Conservation (phyloP, 2,329 filamentous ascomycete genomes). For the Penicillium crustosum region DNA sequence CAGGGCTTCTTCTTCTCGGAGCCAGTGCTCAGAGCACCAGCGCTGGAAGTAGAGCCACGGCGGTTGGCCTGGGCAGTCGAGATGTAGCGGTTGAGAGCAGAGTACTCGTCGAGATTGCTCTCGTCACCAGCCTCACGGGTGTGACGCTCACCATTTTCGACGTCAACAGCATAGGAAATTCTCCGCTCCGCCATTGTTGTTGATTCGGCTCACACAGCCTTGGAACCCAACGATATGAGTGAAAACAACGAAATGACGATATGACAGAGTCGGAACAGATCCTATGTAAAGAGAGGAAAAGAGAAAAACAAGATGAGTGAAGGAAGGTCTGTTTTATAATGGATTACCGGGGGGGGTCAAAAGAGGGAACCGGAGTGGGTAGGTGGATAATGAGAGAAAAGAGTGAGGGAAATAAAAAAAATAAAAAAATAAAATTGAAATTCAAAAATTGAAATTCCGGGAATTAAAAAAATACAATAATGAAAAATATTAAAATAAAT, state of each 20-base stretch:
- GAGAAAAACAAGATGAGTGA: conserved; percentile 22
- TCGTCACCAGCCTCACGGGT: conserved; percentile 31
- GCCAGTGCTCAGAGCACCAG: conserved; percentile 43
- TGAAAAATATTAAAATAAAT: not conserved
- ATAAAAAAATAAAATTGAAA: not conserved
- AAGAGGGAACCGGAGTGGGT: conserved; percentile 23
- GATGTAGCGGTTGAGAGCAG: conserved; percentile 66
- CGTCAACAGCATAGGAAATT: conserved; percentile 47
- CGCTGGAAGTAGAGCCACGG: conserved; percentile 50
- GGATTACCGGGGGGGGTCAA: conserved; percentile 23
- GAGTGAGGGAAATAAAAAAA: conserved; percentile 11
- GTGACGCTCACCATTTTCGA: conserved; percentile 43
- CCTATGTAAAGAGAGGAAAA: conserved; percentile 31
- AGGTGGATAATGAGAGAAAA: conserved; percentile 27
- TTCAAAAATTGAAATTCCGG: conserved; percentile 6
- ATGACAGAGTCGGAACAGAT: conserved; percentile 42
- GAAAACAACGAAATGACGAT: conserved; percentile 36
- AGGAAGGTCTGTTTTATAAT: conserved; percentile 40
- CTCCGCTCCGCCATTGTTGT: conserved; percentile 47
- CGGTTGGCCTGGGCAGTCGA: conserved; percentile 63
- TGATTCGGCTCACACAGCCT: conserved; percentile 42
- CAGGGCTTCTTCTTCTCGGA: conserved; percentile 54
- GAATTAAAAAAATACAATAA: conserved; percentile 3
- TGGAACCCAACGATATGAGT: conserved; percentile 40
- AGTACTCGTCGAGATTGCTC: conserved; percentile 58